Base-by-base conservation (phyloP, 2,329 filamentous ascomycete species). In the Aspergillus sp. region DNA sequence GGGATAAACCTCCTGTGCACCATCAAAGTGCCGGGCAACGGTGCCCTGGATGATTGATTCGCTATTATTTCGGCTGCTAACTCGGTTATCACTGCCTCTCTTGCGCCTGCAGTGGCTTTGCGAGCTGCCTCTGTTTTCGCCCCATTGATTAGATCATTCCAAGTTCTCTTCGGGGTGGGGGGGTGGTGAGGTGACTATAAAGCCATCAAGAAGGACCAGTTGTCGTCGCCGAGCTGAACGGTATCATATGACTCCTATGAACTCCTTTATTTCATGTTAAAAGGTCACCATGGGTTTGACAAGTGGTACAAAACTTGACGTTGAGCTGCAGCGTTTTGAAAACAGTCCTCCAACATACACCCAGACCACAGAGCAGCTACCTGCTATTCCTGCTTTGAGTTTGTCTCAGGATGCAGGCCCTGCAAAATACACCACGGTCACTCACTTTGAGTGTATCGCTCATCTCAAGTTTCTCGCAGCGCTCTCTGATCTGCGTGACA, bases 401-500 rank as follows among this genome's bases (percentile, higher is more conserved):
- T 68, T 77, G 9, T 34, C 48, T 23, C 22, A 52, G 17, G 61
- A 61, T 41, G 46, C 65, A 6, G 65, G 63, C 2, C 51, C 53
- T 17, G 23, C 66, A 11, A 13, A 22, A 11, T 53, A 49, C n/a
- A 69, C 68, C 7, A 70, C 69, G 1, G 65, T 77, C 57, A 72
- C 80, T 1, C 74, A 74, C 5, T 82, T 88, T 62, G 82, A 87
- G 47, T 91, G 89, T 65, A 83, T 91, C 23, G 89, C 86, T 0
- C 91, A 95, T 72, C 82, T 94, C 30, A 92, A 91, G 72, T 80
- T 94, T 0, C 81, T 94, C 1, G 85, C 87, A 56, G 85, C 87
- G 9, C 83, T 94, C 60, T 85, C 91, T 66, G 82, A 82, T 38
- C 77, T 94, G 57, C 89, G 88, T 64, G 87, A 91, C 61, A 83